These are phyloP conservation scores for Gamarada debralockiae DNA, from an alignment of 495 filamentous ascomycete genomes.

Conservation along the genomic window DNA sequence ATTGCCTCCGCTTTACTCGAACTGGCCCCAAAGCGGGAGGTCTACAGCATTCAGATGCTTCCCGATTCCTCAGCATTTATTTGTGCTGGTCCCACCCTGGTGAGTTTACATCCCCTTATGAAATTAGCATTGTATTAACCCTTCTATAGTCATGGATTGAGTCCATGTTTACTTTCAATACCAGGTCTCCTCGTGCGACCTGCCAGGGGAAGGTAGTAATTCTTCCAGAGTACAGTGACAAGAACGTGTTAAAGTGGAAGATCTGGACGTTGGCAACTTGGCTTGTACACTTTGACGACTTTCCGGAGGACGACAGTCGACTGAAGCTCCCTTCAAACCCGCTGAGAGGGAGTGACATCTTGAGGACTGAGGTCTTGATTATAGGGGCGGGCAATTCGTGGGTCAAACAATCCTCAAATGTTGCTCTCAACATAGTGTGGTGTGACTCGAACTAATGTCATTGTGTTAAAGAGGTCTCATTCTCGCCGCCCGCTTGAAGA, in stretches of 20 bases:
- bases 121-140: not conserved
- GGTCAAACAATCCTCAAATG: slow-evolving; percentile 14
- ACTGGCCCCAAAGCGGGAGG: slow-evolving; percentile 12
- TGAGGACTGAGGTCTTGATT: slow-evolving; percentile 32
- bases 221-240: slow-evolving; percentile 17
- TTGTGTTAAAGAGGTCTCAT: slow-evolving; percentile 24
- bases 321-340: slow-evolving; percentile 20
- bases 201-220: slow-evolving; percentile 28
- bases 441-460: no score
- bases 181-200: slow-evolving; percentile 17
- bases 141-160: slow-evolving; percentile 26
- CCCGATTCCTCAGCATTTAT: slow-evolving; percentile 12
- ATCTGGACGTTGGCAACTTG: slow-evolving; percentile 32
- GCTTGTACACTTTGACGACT: slow-evolving; percentile 23
- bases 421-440: not conserved
- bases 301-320: slow-evolving; percentile 26
- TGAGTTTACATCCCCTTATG: slow-evolving; percentile 7
- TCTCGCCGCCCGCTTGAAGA: slow-evolving; percentile 30
- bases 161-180: slow-evolving; percentile 25
- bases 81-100: slow-evolving; percentile 11
- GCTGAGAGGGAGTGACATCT: slow-evolving; percentile 10
- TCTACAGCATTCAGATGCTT: slow-evolving; percentile 9
- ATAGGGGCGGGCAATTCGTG: slow-evolving; percentile 31
- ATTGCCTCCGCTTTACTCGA: slow-evolving; percentile 22
- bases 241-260: slow-evolving; percentile 22